Base-by-base conservation (phyloP, 1,284 basidiomycete species). In the Fomitopsis pinicola region DNA sequence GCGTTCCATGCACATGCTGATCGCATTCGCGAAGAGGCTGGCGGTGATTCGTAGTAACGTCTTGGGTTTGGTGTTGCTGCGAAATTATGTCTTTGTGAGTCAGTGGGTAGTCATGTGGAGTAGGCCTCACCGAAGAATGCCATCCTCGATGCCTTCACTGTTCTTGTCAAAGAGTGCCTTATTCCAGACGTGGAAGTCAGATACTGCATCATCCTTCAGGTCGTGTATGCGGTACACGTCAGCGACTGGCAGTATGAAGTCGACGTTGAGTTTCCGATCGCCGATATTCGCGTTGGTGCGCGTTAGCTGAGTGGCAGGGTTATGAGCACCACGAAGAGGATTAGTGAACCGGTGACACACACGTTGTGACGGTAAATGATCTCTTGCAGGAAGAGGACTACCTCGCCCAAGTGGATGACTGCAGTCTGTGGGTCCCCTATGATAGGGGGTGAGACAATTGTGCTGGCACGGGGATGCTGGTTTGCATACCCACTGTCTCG, bases 71-170 rank as follows among this genome's bases (percentile, higher is more conserved):
- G 89, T 92, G 15, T 86, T 83, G 64, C 89, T 91, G 68, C 15
- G 26, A 44, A 55, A 40, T 30, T 2, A 28, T 2, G 35, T 17
- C 30, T 33, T 2, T 42, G 28, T 35, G 19, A 10, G 45, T 28
- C 15, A 44, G 40, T 10, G 38, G 38, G 12, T 40, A 40, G 6
- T 17, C 19, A 12, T 59, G n/a, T 15, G 7, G 17, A 54, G 7
- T 44, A 7, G 10, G 12, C 22, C 69, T 65, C 71, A 89, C 89
- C 91, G 79, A 19, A 93, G 77, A 59, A 92, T 88, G 9, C 82
- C 84, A 68, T 93, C 91, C 64, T 91, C 91, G 33, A 93, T 92
- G 2, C 91, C 91, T 71, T 92, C 91, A 63, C 85, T 91, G 59
- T 77, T 83, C 55, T 77, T 84, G 68, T 91, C 88, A 70, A 93